phyloP scores from a whole-genome alignment of 768 basidiomycete genomes.

The Trametes elegans region DNA sequence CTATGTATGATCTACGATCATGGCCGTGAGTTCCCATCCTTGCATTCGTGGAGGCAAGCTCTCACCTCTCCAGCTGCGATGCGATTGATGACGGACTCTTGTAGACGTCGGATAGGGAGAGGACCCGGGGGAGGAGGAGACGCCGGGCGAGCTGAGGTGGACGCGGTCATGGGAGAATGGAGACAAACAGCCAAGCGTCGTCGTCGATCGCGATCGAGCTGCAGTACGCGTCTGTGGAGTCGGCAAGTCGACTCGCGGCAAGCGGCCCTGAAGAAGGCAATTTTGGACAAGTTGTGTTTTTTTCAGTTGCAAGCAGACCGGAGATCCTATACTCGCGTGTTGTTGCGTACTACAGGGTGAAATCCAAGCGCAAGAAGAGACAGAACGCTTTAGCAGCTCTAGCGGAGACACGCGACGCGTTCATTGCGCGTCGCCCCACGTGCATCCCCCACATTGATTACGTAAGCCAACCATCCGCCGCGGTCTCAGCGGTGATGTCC shows the following conservation, averaged over 20 bases:
- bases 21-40: not conserved
- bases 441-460: slow-evolving; percentile 11
- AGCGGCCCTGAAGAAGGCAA: too few relatives aligned
- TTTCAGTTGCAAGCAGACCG: too few relatives aligned
- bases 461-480: slow-evolving; percentile 6
- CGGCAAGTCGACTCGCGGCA: not conserved
- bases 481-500: slow-evolving; percentile 10
- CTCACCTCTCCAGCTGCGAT: slow-evolving; percentile 70
- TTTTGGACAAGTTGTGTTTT: too few relatives aligned
- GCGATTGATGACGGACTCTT: slow-evolving; percentile 83
- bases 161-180: slow-evolving; percentile 1
- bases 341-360: not conserved
- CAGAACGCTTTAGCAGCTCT: not conserved
- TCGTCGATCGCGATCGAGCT: slow-evolving; percentile 3
- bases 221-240: not conserved
- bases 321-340: too few relatives aligned
- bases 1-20: slow-evolving; percentile 71
- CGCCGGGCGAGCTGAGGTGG: slow-evolving; percentile 1
- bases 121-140: slow-evolving; percentile 41
- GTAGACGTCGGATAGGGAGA: slow-evolving; percentile 69
- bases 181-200: not conserved
- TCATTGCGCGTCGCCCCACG: slow-evolving; percentile 1
- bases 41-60: not conserved
- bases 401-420: slow-evolving; percentile 6
- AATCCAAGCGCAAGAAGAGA: not conserved